A percentile compares a stretch with the other conserved stretches of the same genome.
Conservation (phyloP, 768 basidiomycete genomes). For the Cystofilobasidium macerans region DNA sequence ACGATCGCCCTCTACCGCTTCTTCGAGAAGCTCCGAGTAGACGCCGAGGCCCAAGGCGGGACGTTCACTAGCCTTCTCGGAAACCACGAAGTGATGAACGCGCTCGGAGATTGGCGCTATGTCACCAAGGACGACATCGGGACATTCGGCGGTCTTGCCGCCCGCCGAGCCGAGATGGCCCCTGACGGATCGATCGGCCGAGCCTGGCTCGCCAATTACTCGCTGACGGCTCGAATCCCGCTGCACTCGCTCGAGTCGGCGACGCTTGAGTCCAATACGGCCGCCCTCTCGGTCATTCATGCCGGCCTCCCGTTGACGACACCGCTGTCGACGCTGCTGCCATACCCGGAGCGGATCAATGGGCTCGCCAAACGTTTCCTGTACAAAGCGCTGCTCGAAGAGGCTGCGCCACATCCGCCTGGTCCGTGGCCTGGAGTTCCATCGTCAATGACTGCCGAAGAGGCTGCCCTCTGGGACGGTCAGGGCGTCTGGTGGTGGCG, state of each 20-base stretch:
- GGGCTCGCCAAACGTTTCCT: conserved; percentile 59
- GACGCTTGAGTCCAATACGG: not conserved
- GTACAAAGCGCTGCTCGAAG: conserved; percentile 53
- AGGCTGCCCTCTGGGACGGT: conserved; percentile 19
- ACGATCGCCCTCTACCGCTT: conserved; percentile 71
- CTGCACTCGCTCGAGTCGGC: conserved; percentile 46
- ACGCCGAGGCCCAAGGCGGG: conserved; percentile 34
- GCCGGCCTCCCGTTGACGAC: conserved; percentile 63
- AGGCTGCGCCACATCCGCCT: conserved; percentile 55
- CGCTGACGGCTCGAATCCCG: conserved; percentile 51
- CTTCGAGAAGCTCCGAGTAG: conserved; percentile 70
- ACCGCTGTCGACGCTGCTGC: conserved; percentile 55
- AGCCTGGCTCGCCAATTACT: conserved; percentile 63
- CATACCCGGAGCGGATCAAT: conserved; percentile 79
- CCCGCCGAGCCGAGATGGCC: conserved; percentile 62
- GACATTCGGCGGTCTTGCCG: conserved; percentile 62
- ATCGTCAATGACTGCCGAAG: not conserved
- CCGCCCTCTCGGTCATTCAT: conserved; percentile 83
- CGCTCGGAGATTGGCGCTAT: conserved; percentile 77
- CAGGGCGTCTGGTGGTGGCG: conserved; percentile 58
- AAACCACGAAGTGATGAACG: conserved; percentile 96
- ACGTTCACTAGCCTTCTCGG: conserved; percentile 45
- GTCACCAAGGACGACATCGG: conserved; percentile 70
- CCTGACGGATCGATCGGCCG: conserved; percentile 61
- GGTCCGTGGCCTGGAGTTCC: conserved; percentile 15